Base-by-base conservation (phyloP, 2,329 filamentous ascomycete genomes). In the Metarhizium anisopliae region DNA sequence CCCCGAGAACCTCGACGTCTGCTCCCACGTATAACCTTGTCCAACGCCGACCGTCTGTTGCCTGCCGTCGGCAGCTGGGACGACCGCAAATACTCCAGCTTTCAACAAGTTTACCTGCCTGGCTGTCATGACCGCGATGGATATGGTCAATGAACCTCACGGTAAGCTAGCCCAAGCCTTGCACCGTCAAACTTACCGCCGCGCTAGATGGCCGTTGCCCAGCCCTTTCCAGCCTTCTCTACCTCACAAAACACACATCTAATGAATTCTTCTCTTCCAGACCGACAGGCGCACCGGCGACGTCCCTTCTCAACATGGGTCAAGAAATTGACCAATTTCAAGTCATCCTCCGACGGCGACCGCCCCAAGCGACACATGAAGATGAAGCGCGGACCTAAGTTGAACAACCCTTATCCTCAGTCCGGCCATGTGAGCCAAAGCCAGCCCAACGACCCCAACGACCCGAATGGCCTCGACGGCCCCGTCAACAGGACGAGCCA, bases 261-360 rank as follows among this genome's bases (percentile, higher is more conserved):
- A 64, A 75, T 38, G 42, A 64, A 54, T 51, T 35, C 68, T 72
- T 6, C 38, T 13, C 42, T 51, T 47, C 63, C 72, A 91, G 87
- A 91, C 70, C 82, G 84, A 62, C 78, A 80, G 61, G 62, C 73
- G 66, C 82, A 81, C 64, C 87, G 90, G 61, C 86, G 91, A 64
- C 85, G 89, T 60, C 93, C 92, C 29, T 97, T 97, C 68, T 83
- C 92, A 50, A 89, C 86, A 62, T 95, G 93, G 88, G 90, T 99
- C 77, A 95, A 92, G 78, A 92, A 92, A 67, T 82, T 97, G 56
- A 86, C 91, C 59, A 93, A 87, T 69, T 86, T 96, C 73, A 96
- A 95, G 71, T 79, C 76, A 55, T 85, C 85, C 4, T 87, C 85
- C 36, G 83, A 81, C 60, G 79, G 83, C 58, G 77, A 77, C 47